Percentiles rank a stretch among this genome's conserved stretches.
phyloP scores from a whole-genome alignment of 257 asterid species.

The Salvia rosmarinus region DNA sequence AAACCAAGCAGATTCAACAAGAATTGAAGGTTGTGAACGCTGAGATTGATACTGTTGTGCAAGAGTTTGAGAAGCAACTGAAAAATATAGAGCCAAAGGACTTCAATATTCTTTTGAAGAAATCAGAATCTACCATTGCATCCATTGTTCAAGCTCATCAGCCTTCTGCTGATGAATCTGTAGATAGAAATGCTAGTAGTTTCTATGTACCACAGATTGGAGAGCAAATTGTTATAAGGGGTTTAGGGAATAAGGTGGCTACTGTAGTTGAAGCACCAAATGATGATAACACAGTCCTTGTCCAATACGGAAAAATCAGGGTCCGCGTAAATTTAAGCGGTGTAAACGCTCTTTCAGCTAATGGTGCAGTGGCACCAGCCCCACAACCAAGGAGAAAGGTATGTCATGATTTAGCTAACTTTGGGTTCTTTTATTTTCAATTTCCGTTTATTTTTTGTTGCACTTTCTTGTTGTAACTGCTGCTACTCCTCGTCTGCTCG shows the following conservation, averaged over 20 bases:
- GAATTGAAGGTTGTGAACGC: slow-evolving; percentile 58
- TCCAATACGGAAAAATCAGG: slow-evolving; percentile 82
- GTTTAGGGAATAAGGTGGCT: slow-evolving; percentile 75
- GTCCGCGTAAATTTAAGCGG: slow-evolving; percentile 53
- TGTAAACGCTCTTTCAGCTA: slow-evolving; percentile 46
- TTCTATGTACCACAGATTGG: slow-evolving; percentile 63
- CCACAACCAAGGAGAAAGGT: slow-evolving; percentile 59
- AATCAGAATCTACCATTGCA: slow-evolving; percentile 68
- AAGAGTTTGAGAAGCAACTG: slow-evolving; percentile 71
- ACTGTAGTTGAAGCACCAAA: slow-evolving; percentile 80
- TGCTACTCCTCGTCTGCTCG: neutral
- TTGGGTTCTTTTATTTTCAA: neutral
- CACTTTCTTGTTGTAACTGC: slow-evolving; percentile 11
- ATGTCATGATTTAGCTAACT: slow-evolving; percentile 1
- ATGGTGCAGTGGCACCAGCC: slow-evolving; percentile 41
- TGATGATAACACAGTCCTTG: slow-evolving; percentile 74
- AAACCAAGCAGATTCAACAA: slow-evolving; percentile 57
- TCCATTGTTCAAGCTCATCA: slow-evolving; percentile 64
- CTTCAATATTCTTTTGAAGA: slow-evolving; percentile 59
- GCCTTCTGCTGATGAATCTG: slow-evolving; percentile 44
- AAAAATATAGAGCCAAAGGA: slow-evolving; percentile 43
- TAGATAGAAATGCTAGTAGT: slow-evolving; percentile 39
- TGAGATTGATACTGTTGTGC: slow-evolving; percentile 59
- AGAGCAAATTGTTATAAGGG: slow-evolving; percentile 64
- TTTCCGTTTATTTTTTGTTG: neutral